These are phyloP conservation scores for Scheffersomyces stambukii DNA, from an alignment of 1,139 yeast genomes.

Conservation along the genomic window DNA sequence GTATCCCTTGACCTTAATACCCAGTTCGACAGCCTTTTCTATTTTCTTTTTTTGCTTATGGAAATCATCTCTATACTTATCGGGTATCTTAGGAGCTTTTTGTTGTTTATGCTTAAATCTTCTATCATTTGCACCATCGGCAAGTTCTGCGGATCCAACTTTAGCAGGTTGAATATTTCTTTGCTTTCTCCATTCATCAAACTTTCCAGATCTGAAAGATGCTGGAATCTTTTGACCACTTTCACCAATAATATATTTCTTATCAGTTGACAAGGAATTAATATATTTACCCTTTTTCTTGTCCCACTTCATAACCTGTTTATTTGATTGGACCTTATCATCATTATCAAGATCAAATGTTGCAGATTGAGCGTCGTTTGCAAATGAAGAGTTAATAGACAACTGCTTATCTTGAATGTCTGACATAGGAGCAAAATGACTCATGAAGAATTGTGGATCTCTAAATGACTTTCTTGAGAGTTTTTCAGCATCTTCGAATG, in stretches of 20 bases:
- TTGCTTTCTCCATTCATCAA: constrained; percentile 82
- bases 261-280: constrained; percentile 74
- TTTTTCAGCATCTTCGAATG: constrained; percentile 64
- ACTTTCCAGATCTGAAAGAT: constrained; percentile 84
- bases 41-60: constrained; percentile 80
- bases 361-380: constrained; percentile 79
- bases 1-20: constrained; percentile 71
- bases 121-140: constrained; percentile 30
- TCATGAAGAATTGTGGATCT: constrained; percentile 81
- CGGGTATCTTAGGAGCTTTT: constrained; percentile 86
- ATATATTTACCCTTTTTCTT: constrained; percentile 88
- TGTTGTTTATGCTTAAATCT: constrained; percentile 69
- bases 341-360: constrained; percentile 82
- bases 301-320: constrained; percentile 88
- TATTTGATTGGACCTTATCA: constrained; percentile 61
- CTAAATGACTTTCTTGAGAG: constrained; percentile 44
- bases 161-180: constrained; percentile 49
- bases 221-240: constrained; percentile 94
- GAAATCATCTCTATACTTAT: constrained; percentile 83
- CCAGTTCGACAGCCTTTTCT: constrained; percentile 73
- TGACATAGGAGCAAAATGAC: constrained; percentile 84
- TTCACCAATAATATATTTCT: constrained; percentile 89
- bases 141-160: constrained; percentile 15
- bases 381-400: constrained; percentile 59
- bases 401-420: constrained; percentile 84